Evolutionary conservation across 768 basidiomycete genomes (phyloP), one percentile per base, ranked within the genome.

Genomic region (Agrocybe pediades): DNA sequence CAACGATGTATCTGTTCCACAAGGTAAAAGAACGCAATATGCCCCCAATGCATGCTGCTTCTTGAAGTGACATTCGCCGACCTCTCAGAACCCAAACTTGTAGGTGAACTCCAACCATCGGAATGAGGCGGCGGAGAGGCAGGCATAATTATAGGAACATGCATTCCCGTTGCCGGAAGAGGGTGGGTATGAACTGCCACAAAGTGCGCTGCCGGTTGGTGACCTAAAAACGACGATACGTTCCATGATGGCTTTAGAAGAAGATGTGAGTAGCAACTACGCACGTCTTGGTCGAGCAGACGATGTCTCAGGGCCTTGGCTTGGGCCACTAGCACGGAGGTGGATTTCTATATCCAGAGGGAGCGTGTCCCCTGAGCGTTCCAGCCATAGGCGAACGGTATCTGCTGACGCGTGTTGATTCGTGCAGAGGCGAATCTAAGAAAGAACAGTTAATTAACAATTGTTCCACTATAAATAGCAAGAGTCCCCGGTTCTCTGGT

Each of bases 261-360:
- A n/a, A n/a, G 68, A 62, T 24, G 60, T 55, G 24, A 64, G 30
- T 26, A 68, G 65, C 23, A 75, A 67, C 24, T 71, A 57, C 1
- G 71, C 60, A 36, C 71, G 68, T 47, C 68, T 60, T 15, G 71
- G 61, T 54, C 67, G 59, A 44, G 51, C 48, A 21, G 62, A 51
- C n/a, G 61, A 52, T 41, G 57, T 24, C 54, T 58, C 70, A 41
- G 47, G 57, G 47, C 46, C 63, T 40, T 46, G 62, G 57, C 64
- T 65, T 33, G 65, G 51, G 17, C 62, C 69, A 29, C 72, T 71
- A 23, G 86, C 80, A 29, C 83, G 85, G 33, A 92, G 72, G 65
- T 84, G 86, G 43, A 92, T 90, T 65, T 91, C 88, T 54, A 92
- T 88, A 65, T 91, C 90, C 8, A 92, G 78, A 6, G 90, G 86